Evolutionary conservation across 768 basidiomycete species (phyloP).

Genomic region (Lactarius hengduanensis): DNA sequence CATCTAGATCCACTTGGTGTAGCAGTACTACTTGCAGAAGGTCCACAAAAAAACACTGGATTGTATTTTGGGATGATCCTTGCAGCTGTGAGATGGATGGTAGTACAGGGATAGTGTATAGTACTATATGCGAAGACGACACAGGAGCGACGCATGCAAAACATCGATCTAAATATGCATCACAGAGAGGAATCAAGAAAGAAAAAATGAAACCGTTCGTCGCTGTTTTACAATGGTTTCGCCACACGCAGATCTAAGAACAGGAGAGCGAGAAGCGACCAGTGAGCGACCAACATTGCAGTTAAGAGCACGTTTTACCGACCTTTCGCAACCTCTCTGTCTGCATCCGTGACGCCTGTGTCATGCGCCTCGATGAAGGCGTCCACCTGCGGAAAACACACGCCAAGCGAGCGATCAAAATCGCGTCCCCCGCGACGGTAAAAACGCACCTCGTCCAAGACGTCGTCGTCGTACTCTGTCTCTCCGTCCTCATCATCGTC

Average conservation of each 20-base stretch:
- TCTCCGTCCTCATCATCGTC: slow-evolving; percentile 49
- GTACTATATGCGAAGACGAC: slow-evolving; percentile 9
- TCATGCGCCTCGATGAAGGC: slow-evolving; percentile 95
- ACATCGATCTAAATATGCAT: slow-evolving; percentile 20
- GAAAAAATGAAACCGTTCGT: background rate
- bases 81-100: slow-evolving; percentile 17
- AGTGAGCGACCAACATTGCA: background rate
- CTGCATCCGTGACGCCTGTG: slow-evolving; percentile 75
- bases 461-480: slow-evolving; percentile 64
- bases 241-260: slow-evolving; percentile 19
- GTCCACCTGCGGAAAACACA: slow-evolving; percentile 56
- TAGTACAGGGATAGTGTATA: slow-evolving; percentile 23
- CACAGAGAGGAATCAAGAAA: background rate
- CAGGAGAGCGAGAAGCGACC: slow-evolving; percentile 4
- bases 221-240: slow-evolving; percentile 12
- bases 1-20: background rate
- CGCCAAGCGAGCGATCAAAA: background rate
- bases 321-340: slow-evolving; percentile 78
- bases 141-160: slow-evolving; percentile 8
- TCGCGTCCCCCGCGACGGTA: background rate
- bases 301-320: slow-evolving; percentile 29
- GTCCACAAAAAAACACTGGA: background rate
- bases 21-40: slow-evolving; percentile 1
- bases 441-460: slow-evolving; percentile 82
- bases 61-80: slow-evolving; percentile 23